Base-by-base conservation (phyloP, 768 basidiomycete genomes). In the Phanerochaete carnosa region DNA sequence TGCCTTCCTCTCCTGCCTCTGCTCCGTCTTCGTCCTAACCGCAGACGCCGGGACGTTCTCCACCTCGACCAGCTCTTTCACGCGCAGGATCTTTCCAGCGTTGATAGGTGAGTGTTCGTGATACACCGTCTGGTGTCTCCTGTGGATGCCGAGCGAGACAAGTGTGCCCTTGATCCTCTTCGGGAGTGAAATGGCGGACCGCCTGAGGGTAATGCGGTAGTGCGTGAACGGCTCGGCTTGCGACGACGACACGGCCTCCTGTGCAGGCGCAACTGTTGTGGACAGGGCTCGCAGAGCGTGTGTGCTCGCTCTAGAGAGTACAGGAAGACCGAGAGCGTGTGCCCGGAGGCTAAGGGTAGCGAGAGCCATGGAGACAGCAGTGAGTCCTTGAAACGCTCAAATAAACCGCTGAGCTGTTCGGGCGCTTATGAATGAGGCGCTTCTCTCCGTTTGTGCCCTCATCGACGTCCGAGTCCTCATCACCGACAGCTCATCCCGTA, bases 51-150 rank as follows among this genome's bases (percentile, higher is more conserved):
- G 83, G 16, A 97, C 94, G 69, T 95, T 96, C 72, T 87, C 81
- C 45, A 98, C 94, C 69, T 90, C 83, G 11, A 97, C 84, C 46
- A 98, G 77, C 75, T 98, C 95, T 79, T 97, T 98, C 59, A 97
- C 85, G 25, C 75, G 75, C 51, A 98, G 78, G 53, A 97, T 94
- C 73, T 92, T 91, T 15, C 95, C 95, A 0, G 93, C 94, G 2
- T 83, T 80, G 59, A 88, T 87, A 0, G 87, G 85, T 0, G 81
- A 80, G 67, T 90, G 89, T 3, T 80, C 79, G 66, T 91, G 89
- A 69, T 91, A 93, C 32, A 95, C 93, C 0, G 89, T 94, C 72
- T 94, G 89, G 76, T 89, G 83, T 39, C 94, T 84, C 59, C 89
- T 77, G 72, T 91, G 87, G 54, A 98, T 79, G 1, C 95, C 95